Evolutionary conservation across 2,329 filamentous ascomycete genomes (phyloP).

Genomic region (Salinomyces thailandicus): DNA sequence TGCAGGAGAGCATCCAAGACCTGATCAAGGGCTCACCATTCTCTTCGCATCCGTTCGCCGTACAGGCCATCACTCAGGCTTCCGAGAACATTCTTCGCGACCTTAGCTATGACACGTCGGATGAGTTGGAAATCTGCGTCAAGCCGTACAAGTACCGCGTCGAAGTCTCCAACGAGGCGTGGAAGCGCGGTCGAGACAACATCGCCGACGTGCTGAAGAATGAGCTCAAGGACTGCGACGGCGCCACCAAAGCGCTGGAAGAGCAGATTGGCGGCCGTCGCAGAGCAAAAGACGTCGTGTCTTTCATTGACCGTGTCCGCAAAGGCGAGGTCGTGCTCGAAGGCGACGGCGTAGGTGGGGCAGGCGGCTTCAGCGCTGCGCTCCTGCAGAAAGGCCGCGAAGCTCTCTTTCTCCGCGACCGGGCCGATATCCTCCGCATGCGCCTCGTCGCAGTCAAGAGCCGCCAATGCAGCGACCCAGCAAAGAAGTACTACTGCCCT

Average conservation of each 20-base stretch:
- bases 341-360: constrained; percentile 64
- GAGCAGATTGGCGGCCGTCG: constrained; percentile 65
- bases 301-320: constrained; percentile 80
- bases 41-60: constrained; percentile 78
- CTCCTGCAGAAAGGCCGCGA: constrained; percentile 73
- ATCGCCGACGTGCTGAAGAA: constrained; percentile 71
- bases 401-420: constrained; percentile 86
- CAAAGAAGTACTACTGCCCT: constrained; percentile 93
- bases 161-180: constrained; percentile 84
- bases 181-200: constrained; percentile 75
- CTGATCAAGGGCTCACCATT: constrained; percentile 77
- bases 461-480: constrained; percentile 70
- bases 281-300: constrained; percentile 81
- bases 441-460: constrained; percentile 79
- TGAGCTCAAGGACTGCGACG: constrained; percentile 75
- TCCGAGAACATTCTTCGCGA: constrained; percentile 85
- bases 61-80: constrained; percentile 84
- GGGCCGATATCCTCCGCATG: constrained; percentile 82
- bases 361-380: constrained; percentile 84
- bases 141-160: constrained; percentile 99
- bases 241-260: constrained; percentile 66
- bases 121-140: constrained; percentile 97
- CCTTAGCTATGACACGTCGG: constrained; percentile 89
- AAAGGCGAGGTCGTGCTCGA: constrained; percentile 78
- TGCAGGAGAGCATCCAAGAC: constrained; percentile 72